Evolutionary conservation across 257 asterid genomes (phyloP).

Genomic region (Ophiorrhiza pumila): DNA sequence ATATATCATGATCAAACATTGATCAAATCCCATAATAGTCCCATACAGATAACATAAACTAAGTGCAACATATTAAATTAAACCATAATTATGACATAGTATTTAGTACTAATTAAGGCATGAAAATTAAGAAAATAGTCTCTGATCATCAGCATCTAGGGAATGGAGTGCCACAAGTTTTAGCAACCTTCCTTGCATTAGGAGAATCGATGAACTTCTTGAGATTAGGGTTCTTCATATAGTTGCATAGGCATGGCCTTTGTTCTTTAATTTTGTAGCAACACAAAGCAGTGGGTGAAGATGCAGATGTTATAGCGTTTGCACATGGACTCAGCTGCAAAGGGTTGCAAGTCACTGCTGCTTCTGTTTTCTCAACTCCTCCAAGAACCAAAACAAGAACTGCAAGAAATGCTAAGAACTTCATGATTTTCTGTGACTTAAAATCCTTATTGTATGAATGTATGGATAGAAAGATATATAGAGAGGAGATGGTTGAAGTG

Average conservation of each 20-base stretch:
- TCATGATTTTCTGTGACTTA: constrained; percentile 8
- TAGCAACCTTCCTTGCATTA: constrained; percentile 73
- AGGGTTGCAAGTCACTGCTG: constrained; percentile 63
- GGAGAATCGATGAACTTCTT: constrained; percentile 76
- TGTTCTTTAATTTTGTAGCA: constrained; percentile 68
- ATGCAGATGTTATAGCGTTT: constrained; percentile 56
- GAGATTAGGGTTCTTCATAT: constrained; percentile 70
- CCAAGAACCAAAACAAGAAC: constrained; percentile 32
- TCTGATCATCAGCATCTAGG: constrained; percentile 49
- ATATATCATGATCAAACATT: constrained; percentile 14
- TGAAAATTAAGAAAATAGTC: neutral
- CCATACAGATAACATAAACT: constrained; percentile 8
- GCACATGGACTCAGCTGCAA: constrained; percentile 83
- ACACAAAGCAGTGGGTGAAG: constrained; percentile 45
- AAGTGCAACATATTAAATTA: neutral
- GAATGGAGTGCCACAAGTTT: constrained; percentile 67
- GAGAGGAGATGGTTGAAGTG: constrained; percentile 19
- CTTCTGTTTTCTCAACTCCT: constrained; percentile 32
- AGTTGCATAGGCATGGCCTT: constrained; percentile 75
- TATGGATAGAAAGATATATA: no score
- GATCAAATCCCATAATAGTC: neutral
- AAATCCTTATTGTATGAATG: neutral
- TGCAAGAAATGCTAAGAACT: constrained; percentile 25
- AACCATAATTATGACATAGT: neutral
- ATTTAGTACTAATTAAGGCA: no score